Conservation (phyloP, 306 rosid species). For the Psophocarpus tetragonolobus region DNA sequence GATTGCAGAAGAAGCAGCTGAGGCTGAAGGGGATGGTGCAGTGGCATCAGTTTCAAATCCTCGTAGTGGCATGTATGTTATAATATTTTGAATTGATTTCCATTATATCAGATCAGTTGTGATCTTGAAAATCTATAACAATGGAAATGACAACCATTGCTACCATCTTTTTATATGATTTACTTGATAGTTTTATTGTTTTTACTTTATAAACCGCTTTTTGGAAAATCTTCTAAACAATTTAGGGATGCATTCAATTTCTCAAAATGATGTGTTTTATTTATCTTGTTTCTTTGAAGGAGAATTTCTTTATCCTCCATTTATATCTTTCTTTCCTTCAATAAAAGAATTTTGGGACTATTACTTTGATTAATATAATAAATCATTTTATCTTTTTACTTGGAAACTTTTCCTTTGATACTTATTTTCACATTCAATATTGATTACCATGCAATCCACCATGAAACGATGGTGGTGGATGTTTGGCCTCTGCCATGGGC, state of each 20-base stretch:
- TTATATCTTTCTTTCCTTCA: neutral
- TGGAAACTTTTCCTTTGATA: neutral
- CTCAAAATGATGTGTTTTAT: neutral
- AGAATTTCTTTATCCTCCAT: neutral
- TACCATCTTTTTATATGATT: slow-evolving; percentile 8
- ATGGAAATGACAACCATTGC: slow-evolving; percentile 8
- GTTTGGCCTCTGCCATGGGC: neutral
- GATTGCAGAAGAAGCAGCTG: slow-evolving; percentile 97
- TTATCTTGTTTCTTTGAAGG: neutral
- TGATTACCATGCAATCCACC: neutral
- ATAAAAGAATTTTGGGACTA: neutral
- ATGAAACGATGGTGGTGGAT: neutral
- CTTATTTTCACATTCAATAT: neutral
- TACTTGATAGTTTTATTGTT: neutral
- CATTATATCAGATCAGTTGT: slow-evolving; percentile 16
- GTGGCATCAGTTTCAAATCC: slow-evolving; percentile 76
- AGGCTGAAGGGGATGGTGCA: slow-evolving; percentile 91
- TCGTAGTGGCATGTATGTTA: slow-evolving; percentile 60
- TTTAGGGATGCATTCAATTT: neutral
- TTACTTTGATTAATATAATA: neutral
- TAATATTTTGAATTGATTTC: slow-evolving; percentile 33
- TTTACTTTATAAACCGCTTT: neutral
- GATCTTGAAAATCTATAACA: slow-evolving; percentile 28
- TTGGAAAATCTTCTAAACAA: neutral
- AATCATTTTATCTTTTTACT: neutral